A percentile compares a stretch with the other conserved stretches of the same genome.
Evolutionary conservation across 179 eudicot species (phyloP).

Genomic region (Vitellaria paradoxa): DNA sequence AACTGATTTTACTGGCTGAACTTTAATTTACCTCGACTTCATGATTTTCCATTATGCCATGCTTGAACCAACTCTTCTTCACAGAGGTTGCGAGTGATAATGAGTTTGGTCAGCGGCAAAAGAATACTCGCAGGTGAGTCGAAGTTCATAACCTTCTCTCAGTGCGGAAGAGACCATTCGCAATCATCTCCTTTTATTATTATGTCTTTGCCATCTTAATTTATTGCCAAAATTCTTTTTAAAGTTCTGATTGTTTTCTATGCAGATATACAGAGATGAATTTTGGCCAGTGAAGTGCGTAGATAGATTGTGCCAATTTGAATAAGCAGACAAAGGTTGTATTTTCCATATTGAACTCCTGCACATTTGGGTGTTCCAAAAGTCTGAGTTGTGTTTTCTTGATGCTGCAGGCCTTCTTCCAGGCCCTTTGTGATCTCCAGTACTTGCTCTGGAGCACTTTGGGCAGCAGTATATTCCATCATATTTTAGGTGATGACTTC

Average conservation of each 20-base stretch:
- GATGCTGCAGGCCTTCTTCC: conserved; percentile 45
- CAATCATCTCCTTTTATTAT: not conserved
- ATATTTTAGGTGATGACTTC: conserved; percentile 23
- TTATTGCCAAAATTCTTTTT: not conserved
- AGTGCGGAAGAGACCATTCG: not conserved
- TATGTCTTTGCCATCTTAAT: not conserved
- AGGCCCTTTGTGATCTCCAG: conserved; percentile 58
- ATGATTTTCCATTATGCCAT: conserved; percentile 1
- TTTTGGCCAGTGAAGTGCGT: conserved; percentile 74
- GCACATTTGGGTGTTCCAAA: conserved; percentile 24
- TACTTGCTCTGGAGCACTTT: conserved; percentile 29
- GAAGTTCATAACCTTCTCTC: not conserved
- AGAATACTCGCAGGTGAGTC: conserved; percentile 87
- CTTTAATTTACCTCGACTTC: not conserved
- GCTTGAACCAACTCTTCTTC: not conserved
- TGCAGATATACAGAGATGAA: conserved; percentile 97
- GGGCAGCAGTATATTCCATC: conserved; percentile 14
- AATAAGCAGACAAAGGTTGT: conserved; percentile 36
- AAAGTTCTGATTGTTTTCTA: conserved; percentile 1
- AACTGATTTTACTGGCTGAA: not conserved
- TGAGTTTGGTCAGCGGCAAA: conserved; percentile 83
- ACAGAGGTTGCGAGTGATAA: conserved; percentile 54
- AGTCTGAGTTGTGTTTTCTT: conserved; percentile 24
- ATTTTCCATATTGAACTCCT: conserved; percentile 16
- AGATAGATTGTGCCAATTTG: conserved; percentile 26